These are phyloP conservation scores for Psilocybe azurescens DNA, from an alignment of 768 basidiomycete genomes.

Conservation along the genomic window DNA sequence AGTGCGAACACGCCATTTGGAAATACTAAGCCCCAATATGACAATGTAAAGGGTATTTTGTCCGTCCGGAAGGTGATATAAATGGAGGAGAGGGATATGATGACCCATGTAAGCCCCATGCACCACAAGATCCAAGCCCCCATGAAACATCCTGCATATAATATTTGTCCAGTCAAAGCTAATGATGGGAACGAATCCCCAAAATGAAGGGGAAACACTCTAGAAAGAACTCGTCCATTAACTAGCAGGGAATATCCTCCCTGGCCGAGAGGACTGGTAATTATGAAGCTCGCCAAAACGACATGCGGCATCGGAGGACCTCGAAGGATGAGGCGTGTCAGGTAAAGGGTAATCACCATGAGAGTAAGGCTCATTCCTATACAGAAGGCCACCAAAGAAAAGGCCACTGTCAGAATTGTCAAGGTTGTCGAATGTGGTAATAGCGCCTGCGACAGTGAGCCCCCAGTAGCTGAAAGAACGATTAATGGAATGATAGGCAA, in stretches of 20 bases:
- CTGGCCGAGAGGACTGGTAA: constrained; percentile 72
- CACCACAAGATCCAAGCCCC: constrained; percentile 58
- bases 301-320: constrained; percentile 51
- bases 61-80: constrained; percentile 41
- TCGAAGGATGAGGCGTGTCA: constrained; percentile 58
- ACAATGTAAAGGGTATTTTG: constrained; percentile 53
- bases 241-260: constrained; percentile 59
- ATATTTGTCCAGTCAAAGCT: constrained; percentile 30
- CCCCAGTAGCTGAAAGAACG: constrained; percentile 71
- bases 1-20: constrained; percentile 50
- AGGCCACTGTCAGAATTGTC: constrained; percentile 56
- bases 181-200: constrained; percentile 39
- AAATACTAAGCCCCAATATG: constrained; percentile 71
- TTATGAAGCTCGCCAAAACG: constrained; percentile 65
- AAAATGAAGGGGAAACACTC: constrained; percentile 37
- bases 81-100: constrained; percentile 55
- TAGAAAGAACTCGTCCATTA: constrained; percentile 50
- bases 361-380: constrained; percentile 60
- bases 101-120: constrained; percentile 59
- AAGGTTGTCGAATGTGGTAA: constrained; percentile 42
- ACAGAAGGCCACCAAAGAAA: constrained; percentile 54
- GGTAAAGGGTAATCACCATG: constrained; percentile 66
- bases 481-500: constrained; percentile 75
- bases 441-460: constrained; percentile 55
- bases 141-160: constrained; percentile 50